Evolutionary conservation across 2,329 filamentous ascomycete species (phyloP), one percentile per base, ranked within the genome.

Genomic region (Talaromyces sp.): DNA sequence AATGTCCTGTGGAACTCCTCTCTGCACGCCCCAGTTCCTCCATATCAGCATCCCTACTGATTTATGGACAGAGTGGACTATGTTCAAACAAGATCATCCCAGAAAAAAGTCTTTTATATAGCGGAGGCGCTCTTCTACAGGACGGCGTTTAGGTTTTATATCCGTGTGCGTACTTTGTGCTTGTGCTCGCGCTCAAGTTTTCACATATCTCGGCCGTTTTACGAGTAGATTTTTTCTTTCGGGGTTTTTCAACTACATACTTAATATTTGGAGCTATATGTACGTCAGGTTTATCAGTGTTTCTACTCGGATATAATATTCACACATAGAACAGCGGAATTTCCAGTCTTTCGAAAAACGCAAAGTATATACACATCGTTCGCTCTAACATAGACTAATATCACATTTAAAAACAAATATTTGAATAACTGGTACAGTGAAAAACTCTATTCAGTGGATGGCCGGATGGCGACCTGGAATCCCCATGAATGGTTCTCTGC

Each of bases 1-100:
- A 29, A 38, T 4, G 57, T 62, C 3, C 14, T 62, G 26, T 62
- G 60, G 60, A 46, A 59, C 7, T 27, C 60, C 12, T 41, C 52
- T n/a, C 19, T 62, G 2, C 60, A 62, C 27, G 54, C 60, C 19
- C 29, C 60, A 3, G 60, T 56, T 3, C 46, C 46, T 53, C 29
- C 57, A 12, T 62, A 59, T 17, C 60, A 62, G 17, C 26, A 43
- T 29, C 56, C 56, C 3, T 61, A 62, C 61, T 59, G 67, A 64
- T 26, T 26, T 3, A 26, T 5, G 26, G 54, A 5, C 35, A 46
- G 43, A 10, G 3, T 46, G 43, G n/a, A 4, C 43, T 24, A 9
- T 46, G 43, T 24, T 46, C n/a, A 46, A 24, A 24, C n/a, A 19
- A 46, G 10, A 19, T 21, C n/a, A n/a, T n/a, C n/a, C 10, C 10